Conservation (phyloP, 2,329 filamentous ascomycete species). For the Penicillium brasilianum region DNA sequence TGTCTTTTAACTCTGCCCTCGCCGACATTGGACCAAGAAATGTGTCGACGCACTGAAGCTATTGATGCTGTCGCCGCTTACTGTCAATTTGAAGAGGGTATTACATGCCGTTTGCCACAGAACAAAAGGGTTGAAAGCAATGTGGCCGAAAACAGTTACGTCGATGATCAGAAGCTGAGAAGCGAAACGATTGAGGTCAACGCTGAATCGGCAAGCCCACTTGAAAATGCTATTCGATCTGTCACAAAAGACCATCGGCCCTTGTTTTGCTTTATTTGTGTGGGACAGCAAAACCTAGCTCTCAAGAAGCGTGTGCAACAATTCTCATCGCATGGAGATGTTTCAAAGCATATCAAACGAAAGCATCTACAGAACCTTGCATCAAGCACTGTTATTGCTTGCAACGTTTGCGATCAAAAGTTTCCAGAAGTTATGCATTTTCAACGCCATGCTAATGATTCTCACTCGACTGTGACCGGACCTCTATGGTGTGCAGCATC, state of each 20-base stretch:
- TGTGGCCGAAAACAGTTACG: neutral
- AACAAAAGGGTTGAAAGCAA: conserved; percentile 2
- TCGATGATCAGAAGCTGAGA: neutral
- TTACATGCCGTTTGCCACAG: neutral
- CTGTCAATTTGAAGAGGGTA: conserved; percentile 4
- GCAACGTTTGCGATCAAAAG: conserved; percentile 10
- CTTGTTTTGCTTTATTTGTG: conserved; percentile 15
- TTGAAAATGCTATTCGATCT: conserved; percentile 13
- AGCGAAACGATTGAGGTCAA: conserved; percentile 6
- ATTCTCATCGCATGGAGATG: conserved; percentile 12
- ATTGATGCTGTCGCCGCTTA: conserved; percentile 27
- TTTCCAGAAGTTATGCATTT: conserved; percentile 12
- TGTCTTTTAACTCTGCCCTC: conserved; percentile 33
- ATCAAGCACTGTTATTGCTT: conserved; percentile 1
- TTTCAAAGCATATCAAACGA: conserved; percentile 16
- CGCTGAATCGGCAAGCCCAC: conserved; percentile 2
- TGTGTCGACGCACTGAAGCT: conserved; percentile 29
- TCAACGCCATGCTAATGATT: conserved; percentile 7
- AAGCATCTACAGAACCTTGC: conserved; percentile 15
- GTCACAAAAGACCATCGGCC: conserved; percentile 12
- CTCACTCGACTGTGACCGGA: conserved; percentile 1
- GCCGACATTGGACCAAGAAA: conserved; percentile 30
- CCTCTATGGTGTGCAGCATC: neutral
- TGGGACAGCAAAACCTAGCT: conserved; percentile 10
- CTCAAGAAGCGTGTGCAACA: conserved; percentile 12